Percentiles rank a stretch among this genome's conserved stretches.
phyloP scores from a whole-genome alignment of 2,329 filamentous ascomycete species.

The Cladobotryum protrusum region DNA sequence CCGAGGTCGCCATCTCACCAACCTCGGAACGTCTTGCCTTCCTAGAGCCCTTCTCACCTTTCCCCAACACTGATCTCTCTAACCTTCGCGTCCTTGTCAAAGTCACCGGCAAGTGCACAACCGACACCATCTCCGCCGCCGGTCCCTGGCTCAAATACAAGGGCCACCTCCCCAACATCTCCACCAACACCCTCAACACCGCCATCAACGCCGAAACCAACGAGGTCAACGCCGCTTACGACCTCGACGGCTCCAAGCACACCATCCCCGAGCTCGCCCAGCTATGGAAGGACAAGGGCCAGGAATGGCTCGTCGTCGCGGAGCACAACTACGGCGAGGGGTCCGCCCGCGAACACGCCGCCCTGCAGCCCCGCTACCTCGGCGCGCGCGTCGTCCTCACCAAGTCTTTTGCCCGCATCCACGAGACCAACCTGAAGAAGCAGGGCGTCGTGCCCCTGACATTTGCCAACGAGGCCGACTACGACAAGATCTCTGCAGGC shows the following conservation, averaged over 20 bases:
- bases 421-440: constrained; percentile 95
- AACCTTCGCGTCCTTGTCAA: constrained; percentile 88
- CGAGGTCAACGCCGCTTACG: constrained; percentile 89
- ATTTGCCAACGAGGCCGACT: constrained; percentile 82
- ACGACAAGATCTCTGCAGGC: constrained; percentile 74
- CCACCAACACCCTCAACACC: constrained; percentile 93
- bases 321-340: constrained; percentile 98
- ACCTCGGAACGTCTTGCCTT: constrained; percentile 86
- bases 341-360: constrained; percentile 82
- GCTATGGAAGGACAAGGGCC: constrained; percentile 69
- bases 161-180: constrained; percentile 96
- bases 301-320: constrained; percentile 87
- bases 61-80: constrained; percentile 68
- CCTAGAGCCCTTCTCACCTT: constrained; percentile 82
- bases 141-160: constrained; percentile 99
- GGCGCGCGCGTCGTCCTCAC: constrained; percentile 76
- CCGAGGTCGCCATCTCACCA: constrained; percentile 72
- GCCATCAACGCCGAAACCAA: constrained; percentile 87
- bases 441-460: constrained; percentile 94
- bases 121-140: constrained; percentile 95
- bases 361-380: constrained; percentile 84
- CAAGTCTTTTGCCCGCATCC: constrained; percentile 86
- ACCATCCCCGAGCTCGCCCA: constrained; percentile 84
- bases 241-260: constrained; percentile 65
- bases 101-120: constrained; percentile 96